Evolutionary conservation across 2,329 filamentous ascomycete species (phyloP).

Genomic region (Colletotrichum lentis): DNA sequence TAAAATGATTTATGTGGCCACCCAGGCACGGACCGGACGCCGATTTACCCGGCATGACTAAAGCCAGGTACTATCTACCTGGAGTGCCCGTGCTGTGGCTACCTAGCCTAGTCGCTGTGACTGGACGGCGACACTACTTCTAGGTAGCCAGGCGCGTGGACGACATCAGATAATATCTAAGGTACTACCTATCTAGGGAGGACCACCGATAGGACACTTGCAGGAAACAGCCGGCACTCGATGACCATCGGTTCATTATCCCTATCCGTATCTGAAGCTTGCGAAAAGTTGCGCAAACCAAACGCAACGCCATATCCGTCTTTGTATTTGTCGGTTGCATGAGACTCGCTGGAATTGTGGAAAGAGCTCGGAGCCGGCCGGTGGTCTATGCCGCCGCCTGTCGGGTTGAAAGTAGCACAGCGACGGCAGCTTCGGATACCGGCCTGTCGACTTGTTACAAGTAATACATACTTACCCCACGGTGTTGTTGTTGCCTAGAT

Average conservation of each 20-base stretch:
- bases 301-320: neutral
- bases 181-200: too few species aligned
- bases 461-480: too few species aligned
- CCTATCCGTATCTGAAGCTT: neutral
- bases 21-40: neutral
- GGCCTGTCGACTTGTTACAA: neutral
- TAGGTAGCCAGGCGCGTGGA: too few species aligned
- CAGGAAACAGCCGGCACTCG: neutral
- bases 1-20: neutral
- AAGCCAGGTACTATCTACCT: neutral
- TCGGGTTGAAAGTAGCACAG: neutral
- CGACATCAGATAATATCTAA: too few species aligned
- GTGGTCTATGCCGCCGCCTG: neutral
- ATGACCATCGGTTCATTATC: neutral
- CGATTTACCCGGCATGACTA: constrained; percentile 25
- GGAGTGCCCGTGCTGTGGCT: neutral
- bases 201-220: neutral
- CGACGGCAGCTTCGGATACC: neutral
- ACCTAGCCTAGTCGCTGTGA: constrained; percentile 2
- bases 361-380: neutral
- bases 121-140: too few species aligned
- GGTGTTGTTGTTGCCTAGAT: neutral
- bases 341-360: neutral
- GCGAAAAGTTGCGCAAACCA: neutral
- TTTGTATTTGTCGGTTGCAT: neutral